phyloP scores from a whole-genome alignment of 2,329 filamentous ascomycete genomes.

The Botrytis aclada region DNA sequence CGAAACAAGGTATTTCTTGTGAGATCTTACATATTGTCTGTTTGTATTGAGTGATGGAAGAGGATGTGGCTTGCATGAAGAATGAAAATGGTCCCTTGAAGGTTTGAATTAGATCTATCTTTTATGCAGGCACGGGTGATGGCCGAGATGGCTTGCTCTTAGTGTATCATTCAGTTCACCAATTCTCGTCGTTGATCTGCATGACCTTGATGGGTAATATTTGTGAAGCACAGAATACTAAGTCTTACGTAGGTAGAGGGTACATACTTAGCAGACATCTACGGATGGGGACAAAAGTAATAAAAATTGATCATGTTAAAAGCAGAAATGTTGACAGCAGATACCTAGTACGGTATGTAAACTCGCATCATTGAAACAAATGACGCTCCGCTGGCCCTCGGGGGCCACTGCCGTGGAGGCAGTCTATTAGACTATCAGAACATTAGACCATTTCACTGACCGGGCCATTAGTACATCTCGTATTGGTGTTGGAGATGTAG shows the following conservation, averaged over 20 bases:
- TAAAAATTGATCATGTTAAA: not conserved
- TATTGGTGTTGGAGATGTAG: not conserved
- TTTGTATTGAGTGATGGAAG: not conserved
- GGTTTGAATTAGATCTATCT: not conserved
- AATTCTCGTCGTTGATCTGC: not conserved
- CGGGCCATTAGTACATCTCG: not conserved
- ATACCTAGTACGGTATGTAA: not conserved
- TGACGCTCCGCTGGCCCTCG: not conserved
- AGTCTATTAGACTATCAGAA: not conserved
- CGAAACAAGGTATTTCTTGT: not conserved
- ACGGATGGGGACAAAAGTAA: not conserved
- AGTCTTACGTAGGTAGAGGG: not conserved
- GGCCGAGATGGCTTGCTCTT: not conserved
- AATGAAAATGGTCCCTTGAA: not conserved
- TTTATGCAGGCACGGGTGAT: not conserved
- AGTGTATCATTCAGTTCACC: not conserved
- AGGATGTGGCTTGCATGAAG: not conserved
- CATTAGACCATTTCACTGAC: not conserved
- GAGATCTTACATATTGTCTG: no score
- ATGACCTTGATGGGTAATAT: not conserved
- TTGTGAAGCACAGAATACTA: not conserved
- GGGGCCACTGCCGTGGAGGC: conserved; percentile 2
- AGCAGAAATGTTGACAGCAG: not conserved
- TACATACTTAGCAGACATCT: not conserved
- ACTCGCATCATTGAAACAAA: not conserved